A percentile compares a stretch with the other conserved stretches of the same genome.
Conservation (phyloP, 2,329 filamentous ascomycete species). For the Alternaria consortialis region DNA sequence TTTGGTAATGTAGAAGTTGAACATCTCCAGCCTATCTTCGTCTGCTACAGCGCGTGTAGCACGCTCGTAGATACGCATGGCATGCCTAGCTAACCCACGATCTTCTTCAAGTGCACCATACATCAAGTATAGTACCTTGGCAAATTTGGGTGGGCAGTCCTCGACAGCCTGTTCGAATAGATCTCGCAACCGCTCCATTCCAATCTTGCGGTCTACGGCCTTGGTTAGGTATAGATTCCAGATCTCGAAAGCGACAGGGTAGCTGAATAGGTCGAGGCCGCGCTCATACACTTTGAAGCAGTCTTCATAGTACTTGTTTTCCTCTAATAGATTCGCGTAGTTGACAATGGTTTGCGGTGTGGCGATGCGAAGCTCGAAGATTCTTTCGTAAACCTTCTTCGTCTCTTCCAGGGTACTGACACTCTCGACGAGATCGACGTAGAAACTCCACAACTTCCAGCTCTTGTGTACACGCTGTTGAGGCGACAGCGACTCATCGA, state of each 20-base stretch:
- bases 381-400: constrained; percentile 92
- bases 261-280: constrained; percentile 96
- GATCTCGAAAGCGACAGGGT: constrained; percentile 96
- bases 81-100: constrained; percentile 89
- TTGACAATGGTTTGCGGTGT: constrained; percentile 99
- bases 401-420: constrained; percentile 92
- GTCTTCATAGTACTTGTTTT: constrained; percentile 94
- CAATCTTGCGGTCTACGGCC: constrained; percentile 93
- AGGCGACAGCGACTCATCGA: constrained; percentile 90
- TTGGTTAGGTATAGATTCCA: constrained; percentile 99
- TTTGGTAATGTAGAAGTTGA: constrained; percentile 99
- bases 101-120: constrained; percentile 98
- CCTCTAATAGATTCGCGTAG: constrained; percentile 93
- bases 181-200: constrained; percentile 91
- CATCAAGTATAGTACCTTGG: constrained; percentile 96
- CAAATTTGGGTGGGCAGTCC: constrained; percentile 93
- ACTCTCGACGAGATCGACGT: constrained; percentile 96
- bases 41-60: constrained; percentile 94
- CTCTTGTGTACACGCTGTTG: constrained; percentile 98
- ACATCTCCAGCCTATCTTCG: constrained; percentile 95
- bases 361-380: constrained; percentile 97
- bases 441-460: constrained; percentile 99
- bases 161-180: constrained; percentile 97
- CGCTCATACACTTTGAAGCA: constrained; percentile 98
- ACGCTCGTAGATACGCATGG: constrained; percentile 98